Evolutionary conservation across 805 yeast genomes (phyloP).

Genomic region (Kluyveromyces siamensis): DNA sequence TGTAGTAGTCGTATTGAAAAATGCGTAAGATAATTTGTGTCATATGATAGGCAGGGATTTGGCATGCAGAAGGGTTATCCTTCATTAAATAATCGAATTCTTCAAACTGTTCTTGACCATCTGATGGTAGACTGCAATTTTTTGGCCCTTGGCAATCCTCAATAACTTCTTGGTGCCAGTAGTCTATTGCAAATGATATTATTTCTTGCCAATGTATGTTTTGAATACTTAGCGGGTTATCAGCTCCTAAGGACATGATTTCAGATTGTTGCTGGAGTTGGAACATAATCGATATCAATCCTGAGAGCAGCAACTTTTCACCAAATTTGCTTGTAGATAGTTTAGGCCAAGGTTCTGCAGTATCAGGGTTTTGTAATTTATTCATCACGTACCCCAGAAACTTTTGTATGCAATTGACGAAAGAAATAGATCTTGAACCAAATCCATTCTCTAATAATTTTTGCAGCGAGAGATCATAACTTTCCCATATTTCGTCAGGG

Average conservation of each 20-base stretch:
- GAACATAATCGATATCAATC: slow-evolving; percentile 54
- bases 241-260: slow-evolving; percentile 7
- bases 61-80: slow-evolving; percentile 34
- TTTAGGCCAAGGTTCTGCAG: background rate
- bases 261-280: slow-evolving; percentile 65
- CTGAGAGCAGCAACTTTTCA: slow-evolving; percentile 56
- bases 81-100: background rate
- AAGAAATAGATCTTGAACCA: slow-evolving; percentile 31
- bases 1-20: slow-evolving; percentile 70
- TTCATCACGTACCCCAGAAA: slow-evolving; percentile 42
- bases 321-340: slow-evolving; percentile 42
- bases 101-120: slow-evolving; percentile 1
- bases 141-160: slow-evolving; percentile 26
- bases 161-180: slow-evolving; percentile 46
- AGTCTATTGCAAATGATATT: slow-evolving; percentile 59
- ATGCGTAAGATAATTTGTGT: slow-evolving; percentile 64
- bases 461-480: slow-evolving; percentile 21
- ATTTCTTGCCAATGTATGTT: slow-evolving; percentile 59
- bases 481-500: slow-evolving; percentile 51
- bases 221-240: slow-evolving; percentile 6
- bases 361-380: slow-evolving; percentile 5
- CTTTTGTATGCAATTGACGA: slow-evolving; percentile 48
- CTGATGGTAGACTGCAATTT: slow-evolving; percentile 12
- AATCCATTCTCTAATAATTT: slow-evolving; percentile 16
- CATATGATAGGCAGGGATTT: slow-evolving; percentile 61